These are phyloP conservation scores for Fusarium avenaceum DNA, from an alignment of 2,329 filamentous ascomycete species.

Conservation along the genomic window DNA sequence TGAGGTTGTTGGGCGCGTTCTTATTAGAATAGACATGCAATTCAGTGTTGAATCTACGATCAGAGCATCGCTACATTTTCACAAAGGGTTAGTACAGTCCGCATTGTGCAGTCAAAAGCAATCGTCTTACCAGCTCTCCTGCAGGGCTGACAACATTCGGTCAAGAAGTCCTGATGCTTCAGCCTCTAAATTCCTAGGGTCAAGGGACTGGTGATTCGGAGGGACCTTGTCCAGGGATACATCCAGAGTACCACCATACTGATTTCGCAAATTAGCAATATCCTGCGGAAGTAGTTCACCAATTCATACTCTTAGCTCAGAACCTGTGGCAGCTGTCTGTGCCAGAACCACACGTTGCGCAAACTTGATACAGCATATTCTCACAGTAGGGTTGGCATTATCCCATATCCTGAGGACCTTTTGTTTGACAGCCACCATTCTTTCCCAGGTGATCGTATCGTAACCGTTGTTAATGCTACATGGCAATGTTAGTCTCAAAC, in stretches of 20 bases:
- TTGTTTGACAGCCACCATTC: conserved; percentile 89
- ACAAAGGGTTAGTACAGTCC: conserved; percentile 17
- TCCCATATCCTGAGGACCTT: conserved; percentile 93
- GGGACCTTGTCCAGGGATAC: conserved; percentile 90
- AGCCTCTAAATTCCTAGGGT: conserved; percentile 86
- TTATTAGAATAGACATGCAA: conserved; percentile 84
- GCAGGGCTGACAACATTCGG: conserved; percentile 84
- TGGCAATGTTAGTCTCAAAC: conserved; percentile 49
- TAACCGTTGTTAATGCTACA: conserved; percentile 86
- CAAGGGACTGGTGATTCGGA: conserved; percentile 83
- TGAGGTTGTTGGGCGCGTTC: conserved; percentile 82
- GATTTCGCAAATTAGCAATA: conserved; percentile 32
- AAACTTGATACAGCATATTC: conserved; percentile 97
- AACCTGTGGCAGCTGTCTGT: conserved; percentile 85
- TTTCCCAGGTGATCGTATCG: conserved; percentile 86
- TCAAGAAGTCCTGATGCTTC: conserved; percentile 93
- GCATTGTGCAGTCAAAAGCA: neutral
- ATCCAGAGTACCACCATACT: conserved; percentile 70
- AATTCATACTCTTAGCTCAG: conserved; percentile 79
- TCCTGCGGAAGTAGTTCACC: neutral
- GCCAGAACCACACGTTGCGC: conserved; percentile 92
- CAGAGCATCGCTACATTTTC: conserved; percentile 78
- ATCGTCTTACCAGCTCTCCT: conserved; percentile 81
- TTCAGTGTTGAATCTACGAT: conserved; percentile 93
- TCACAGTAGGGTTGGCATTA: conserved; percentile 78